Evolutionary conservation across 1,284 basidiomycete species (phyloP), one percentile per base, ranked within the genome.

Genomic region (Wolfiporia cocos): DNA sequence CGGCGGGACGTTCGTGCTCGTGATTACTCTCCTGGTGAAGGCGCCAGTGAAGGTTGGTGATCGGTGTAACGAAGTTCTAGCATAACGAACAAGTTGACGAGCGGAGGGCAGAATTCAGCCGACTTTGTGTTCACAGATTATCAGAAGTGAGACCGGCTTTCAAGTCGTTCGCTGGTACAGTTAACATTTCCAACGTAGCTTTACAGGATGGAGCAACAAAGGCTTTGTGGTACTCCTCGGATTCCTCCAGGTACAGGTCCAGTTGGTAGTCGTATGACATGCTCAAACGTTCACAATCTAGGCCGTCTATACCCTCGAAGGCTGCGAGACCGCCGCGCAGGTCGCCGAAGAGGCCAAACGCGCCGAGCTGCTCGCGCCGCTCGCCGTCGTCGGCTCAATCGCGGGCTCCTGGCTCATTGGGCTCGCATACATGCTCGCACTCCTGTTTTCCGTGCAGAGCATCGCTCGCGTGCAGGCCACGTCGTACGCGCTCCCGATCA

Each of bases 261-360:
- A 12, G 19, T 3, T 20, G 11, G 10, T 4, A 22, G 17, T 21
- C 34, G 23, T 28, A 4, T 39, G 20, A 24, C 36, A 28, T 14
- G 9, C 29, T 18, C 14, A 32, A 20, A 19, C 26, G 5, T 21
- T 15, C 14, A 42, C 20, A 14, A 26, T 0, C 5, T 39, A 74
- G 68, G 76, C 76, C 3, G 76, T 80, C 4, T 80, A 79, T 51
- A 77, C 77, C 1, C 66, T 79, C 19, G 77, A 78, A 60, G 77
- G 77, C 15, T 78, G 77, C 54, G 77, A 78, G 55, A 79, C 77
- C 4, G 76, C 76, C 28, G 77, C 76, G 19, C 77, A 79, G 57
- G 70, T 78, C 5, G 76, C 77, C 4, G 77, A 79, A 57, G 76
- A 80, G 57, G 76, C 76, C 20, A 62, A 68, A 35, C 70, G 72